phyloP scores from a whole-genome alignment of 225 moss, liverwort and hornwort species.

The Bryoerythrophyllum caledonicum region DNA sequence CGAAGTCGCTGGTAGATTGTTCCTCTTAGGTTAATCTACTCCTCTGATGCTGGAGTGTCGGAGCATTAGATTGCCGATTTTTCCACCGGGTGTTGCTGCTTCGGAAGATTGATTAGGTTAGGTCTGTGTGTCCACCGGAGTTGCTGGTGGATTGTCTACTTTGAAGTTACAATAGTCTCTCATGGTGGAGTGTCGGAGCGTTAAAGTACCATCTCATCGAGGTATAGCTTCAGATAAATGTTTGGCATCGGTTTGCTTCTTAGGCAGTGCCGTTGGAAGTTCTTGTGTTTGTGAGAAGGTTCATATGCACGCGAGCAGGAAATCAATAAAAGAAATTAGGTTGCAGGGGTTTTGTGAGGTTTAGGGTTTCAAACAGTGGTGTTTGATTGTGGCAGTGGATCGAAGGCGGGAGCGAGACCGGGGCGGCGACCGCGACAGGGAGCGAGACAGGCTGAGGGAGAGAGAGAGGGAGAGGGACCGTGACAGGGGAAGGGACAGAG shows the following conservation, averaged over 20 bases:
- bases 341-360: not conserved
- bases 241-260: not conserved
- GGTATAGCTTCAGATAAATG: not conserved
- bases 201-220: not conserved
- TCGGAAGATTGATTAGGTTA: no score
- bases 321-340: no score
- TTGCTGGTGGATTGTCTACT: not conserved
- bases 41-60: no score
- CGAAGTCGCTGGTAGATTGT: no score
- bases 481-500: slow-evolving; percentile 64
- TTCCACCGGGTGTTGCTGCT: no score
- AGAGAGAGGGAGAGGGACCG: slow-evolving; percentile 51
- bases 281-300: not conserved
- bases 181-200: not conserved
- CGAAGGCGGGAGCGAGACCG: slow-evolving; percentile 79
- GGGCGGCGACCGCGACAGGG: slow-evolving; percentile 71
- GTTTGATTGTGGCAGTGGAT: slow-evolving; percentile 43
- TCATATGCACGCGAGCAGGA: not conserved
- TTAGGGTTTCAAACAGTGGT: not conserved
- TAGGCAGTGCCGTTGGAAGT: not conserved
- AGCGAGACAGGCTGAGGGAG: slow-evolving; percentile 61
- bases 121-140: not conserved
- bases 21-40: no score
- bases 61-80: no score
- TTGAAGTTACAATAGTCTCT: not conserved